phyloP scores from a whole-genome alignment of 2,329 filamentous ascomycete species.

The Colletotrichum viniferum region DNA sequence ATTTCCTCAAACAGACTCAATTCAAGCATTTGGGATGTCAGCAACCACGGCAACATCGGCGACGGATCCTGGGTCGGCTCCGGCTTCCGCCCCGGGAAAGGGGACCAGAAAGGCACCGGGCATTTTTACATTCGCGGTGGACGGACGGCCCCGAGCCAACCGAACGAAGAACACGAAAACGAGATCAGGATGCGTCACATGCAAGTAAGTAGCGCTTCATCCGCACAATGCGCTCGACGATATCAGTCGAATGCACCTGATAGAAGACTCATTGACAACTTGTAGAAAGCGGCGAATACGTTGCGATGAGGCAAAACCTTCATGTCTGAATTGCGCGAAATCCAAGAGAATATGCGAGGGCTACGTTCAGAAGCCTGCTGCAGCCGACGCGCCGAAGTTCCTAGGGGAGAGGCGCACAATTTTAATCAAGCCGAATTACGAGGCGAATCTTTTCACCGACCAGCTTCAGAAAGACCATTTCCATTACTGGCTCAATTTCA shows the following conservation, averaged over 20 bases:
- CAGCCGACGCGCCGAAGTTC: not conserved
- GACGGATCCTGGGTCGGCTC: not conserved
- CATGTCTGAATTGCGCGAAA: constrained; percentile 1
- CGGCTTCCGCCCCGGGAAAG: not conserved
- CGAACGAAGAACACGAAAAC: not conserved
- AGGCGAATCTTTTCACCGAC: not conserved
- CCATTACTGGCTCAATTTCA: constrained; percentile 4
- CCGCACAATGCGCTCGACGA: not conserved
- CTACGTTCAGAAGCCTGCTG: not conserved
- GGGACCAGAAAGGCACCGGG: not conserved
- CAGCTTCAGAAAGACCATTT: constrained; percentile 15
- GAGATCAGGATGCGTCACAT: constrained; percentile 8
- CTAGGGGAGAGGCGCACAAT: not conserved
- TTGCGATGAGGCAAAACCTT: constrained; percentile 2
- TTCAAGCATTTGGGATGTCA: not conserved
- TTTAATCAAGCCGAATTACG: not conserved
- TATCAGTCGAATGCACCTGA: not conserved
- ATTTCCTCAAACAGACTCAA: not conserved
- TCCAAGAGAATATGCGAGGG: constrained; percentile 1
- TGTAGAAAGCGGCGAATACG: not conserved
- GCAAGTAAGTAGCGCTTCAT: not conserved
- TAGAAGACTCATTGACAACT: not conserved
- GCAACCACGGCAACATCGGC: not conserved
- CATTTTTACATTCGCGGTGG: not conserved
- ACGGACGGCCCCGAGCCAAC: not conserved